Evolutionary conservation across 1,284 basidiomycete species (phyloP), one percentile per base, ranked within the genome.

Genomic region (Rhodotorula sp.): DNA sequence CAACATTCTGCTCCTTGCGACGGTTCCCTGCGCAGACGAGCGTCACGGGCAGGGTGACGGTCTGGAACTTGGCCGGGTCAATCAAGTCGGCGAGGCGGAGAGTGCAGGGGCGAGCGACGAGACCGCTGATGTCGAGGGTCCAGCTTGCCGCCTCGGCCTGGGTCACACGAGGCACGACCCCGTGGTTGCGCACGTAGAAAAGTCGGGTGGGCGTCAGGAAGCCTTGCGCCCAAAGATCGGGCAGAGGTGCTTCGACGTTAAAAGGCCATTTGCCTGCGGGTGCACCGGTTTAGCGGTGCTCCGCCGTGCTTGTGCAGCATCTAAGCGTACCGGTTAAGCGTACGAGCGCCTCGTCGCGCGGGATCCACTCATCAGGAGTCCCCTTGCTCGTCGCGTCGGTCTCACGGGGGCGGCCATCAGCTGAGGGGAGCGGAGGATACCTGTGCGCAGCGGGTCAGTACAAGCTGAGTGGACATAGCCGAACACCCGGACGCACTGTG

Each of bases 121-220:
- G 81, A 13, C 79, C 78, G 67, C 44, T 34, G n/a, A 89, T 80
- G 45, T 80, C 80, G 27, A 89, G 73, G 66, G 80, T 83, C 88
- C 88, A 89, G 23, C 82, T 77, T 5, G 77, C 76, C 9, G 83
- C 81, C 27, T 80, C 78, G 14, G 83, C 79, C 7, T 79, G 79
- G 27, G 83, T 81, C 27, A 89, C 82, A 25, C 80, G 78, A 0
- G 89, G 89, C 4, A 88, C 88, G 3, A 87, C 85, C 23, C 89
- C 89, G 76, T 90, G 89, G 73, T 87, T 88, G 27, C 89, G 85
- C 25, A 89, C 88, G 77, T 85, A 89, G 80, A 88, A 87, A n/a
- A 90, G 83, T 70, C 86, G 83, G 53, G 84, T 84, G 0, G 88
- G 87, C 0, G 88, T 90, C 60, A 90, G 77, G 78, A 90, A 90